phyloP scores from a whole-genome alignment of 768 basidiomycete species.

The Russula earlei region DNA sequence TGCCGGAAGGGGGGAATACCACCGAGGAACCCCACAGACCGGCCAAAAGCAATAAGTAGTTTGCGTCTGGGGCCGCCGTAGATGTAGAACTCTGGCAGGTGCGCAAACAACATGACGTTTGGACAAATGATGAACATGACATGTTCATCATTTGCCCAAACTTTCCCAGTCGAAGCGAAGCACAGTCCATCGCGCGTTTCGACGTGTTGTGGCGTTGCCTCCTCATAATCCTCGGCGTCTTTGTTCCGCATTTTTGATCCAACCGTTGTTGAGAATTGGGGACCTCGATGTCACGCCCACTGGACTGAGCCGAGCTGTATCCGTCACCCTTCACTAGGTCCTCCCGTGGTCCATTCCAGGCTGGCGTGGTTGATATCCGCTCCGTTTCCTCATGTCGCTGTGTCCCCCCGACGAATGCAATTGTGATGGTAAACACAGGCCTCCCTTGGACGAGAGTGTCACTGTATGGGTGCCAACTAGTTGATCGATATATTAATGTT shows the following conservation, averaged over 20 bases:
- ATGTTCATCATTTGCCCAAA: too few species aligned
- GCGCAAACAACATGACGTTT: too few species aligned
- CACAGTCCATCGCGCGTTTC: background rate
- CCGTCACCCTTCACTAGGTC: background rate
- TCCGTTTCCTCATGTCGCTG: background rate
- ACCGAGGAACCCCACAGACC: too few species aligned
- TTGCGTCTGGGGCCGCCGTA: too few species aligned
- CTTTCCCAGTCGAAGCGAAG: too few species aligned
- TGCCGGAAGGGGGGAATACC: too few species aligned
- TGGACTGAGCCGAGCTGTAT: background rate
- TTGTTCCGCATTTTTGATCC: background rate
- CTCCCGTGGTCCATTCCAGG: background rate
- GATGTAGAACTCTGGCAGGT: too few species aligned
- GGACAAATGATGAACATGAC: too few species aligned
- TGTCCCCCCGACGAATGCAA: background rate
- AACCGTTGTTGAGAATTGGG: constrained; percentile 33
- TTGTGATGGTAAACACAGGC: background rate
- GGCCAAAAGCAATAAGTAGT: too few species aligned
- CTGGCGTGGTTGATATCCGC: background rate
- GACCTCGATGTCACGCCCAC: background rate
- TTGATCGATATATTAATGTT: background rate
- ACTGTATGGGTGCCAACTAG: background rate
- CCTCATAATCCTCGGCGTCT: background rate
- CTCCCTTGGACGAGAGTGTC: background rate
- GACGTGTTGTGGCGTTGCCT: too few species aligned